A percentile compares a stretch with the other conserved stretches of the same genome.
phyloP scores from a whole-genome alignment of 805 yeast genomes.

The Metschnikowia lachancei region DNA sequence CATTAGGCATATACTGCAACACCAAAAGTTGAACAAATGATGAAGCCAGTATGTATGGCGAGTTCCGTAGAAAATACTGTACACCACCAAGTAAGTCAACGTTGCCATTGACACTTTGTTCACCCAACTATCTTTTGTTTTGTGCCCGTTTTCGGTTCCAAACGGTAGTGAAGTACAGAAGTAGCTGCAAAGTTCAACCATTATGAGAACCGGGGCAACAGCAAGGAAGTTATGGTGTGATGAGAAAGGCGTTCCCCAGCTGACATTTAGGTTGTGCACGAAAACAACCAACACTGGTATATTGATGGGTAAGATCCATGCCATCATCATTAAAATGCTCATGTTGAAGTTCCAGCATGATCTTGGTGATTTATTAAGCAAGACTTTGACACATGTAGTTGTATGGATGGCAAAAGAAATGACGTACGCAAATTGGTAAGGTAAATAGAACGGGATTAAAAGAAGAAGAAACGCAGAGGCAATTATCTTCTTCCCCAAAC shows the following conservation, averaged over 20 bases:
- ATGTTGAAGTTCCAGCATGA: constrained; percentile 54
- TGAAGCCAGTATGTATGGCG: constrained; percentile 85
- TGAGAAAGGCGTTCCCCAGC: constrained; percentile 80
- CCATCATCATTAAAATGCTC: constrained; percentile 63
- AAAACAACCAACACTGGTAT: constrained; percentile 78
- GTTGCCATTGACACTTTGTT: constrained; percentile 23
- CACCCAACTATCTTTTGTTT: constrained; percentile 3
- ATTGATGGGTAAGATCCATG: constrained; percentile 78
- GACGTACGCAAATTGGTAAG: constrained; percentile 76
- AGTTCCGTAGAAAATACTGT: constrained; percentile 69
- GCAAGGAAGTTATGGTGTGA: constrained; percentile 84
- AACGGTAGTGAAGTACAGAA: constrained; percentile 38
- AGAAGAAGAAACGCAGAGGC: constrained; percentile 38
- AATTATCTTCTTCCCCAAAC: constrained; percentile 23
- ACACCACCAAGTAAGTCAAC: constrained; percentile 53
- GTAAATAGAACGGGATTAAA: constrained; percentile 59
- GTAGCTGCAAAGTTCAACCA: constrained; percentile 51
- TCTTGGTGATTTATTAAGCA: constrained; percentile 7
- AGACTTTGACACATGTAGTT: constrained; percentile 44
- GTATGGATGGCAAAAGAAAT: constrained; percentile 59
- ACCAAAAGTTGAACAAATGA: constrained; percentile 64
- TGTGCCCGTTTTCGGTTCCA: constrained; percentile 4
- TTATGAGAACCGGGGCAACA: constrained; percentile 64
- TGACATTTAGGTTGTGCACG: constrained; percentile 70
- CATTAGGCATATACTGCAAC: constrained; percentile 46